Evolutionary conservation across 2,329 filamentous ascomycete genomes (phyloP).

Genomic region (Ambrosiella xylebori): DNA sequence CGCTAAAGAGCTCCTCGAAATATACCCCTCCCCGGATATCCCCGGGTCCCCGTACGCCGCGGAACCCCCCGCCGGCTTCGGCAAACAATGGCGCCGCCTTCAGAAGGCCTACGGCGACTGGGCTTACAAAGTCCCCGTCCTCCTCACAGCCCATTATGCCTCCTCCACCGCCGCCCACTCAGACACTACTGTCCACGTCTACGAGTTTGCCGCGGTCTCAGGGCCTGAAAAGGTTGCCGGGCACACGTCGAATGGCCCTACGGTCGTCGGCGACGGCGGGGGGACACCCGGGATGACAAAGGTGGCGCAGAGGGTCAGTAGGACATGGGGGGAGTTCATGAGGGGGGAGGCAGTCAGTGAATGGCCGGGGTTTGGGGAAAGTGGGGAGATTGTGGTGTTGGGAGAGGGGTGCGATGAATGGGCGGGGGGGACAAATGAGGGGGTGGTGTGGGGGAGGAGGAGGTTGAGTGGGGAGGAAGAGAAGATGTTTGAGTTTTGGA

Average conservation of each 20-base stretch:
- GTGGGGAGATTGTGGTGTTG: conserved; percentile 33
- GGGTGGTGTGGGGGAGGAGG: conserved; percentile 27
- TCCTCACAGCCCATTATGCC: conserved; percentile 31
- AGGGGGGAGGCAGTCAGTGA: conserved; percentile 17
- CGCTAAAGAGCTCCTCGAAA: conserved; percentile 32
- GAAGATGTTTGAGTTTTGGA: conserved; percentile 43
- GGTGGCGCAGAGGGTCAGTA: conserved; percentile 26
- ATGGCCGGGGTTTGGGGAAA: conserved; percentile 25
- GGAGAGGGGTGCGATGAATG: conserved; percentile 42
- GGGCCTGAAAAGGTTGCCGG: not conserved
- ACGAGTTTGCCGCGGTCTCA: conserved; percentile 36
- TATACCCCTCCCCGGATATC: conserved; percentile 44
- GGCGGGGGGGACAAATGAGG: conserved; percentile 22
- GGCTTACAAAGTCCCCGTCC: conserved; percentile 45
- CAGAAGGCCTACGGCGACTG: conserved; percentile 47
- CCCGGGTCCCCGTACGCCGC: conserved; percentile 22
- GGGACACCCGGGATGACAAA: conserved; percentile 22
- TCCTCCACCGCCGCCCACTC: conserved; percentile 18
- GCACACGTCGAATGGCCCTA: not conserved
- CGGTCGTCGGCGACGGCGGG: not conserved
- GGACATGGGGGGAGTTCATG: conserved; percentile 23
- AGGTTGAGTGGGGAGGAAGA: conserved; percentile 27
- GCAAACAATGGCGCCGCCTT: conserved; percentile 37
- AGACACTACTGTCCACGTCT: conserved; percentile 28
- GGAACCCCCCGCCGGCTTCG: conserved; percentile 24